Conservation (phyloP, 768 basidiomycete species). For the Rhodocollybia butyracea region DNA sequence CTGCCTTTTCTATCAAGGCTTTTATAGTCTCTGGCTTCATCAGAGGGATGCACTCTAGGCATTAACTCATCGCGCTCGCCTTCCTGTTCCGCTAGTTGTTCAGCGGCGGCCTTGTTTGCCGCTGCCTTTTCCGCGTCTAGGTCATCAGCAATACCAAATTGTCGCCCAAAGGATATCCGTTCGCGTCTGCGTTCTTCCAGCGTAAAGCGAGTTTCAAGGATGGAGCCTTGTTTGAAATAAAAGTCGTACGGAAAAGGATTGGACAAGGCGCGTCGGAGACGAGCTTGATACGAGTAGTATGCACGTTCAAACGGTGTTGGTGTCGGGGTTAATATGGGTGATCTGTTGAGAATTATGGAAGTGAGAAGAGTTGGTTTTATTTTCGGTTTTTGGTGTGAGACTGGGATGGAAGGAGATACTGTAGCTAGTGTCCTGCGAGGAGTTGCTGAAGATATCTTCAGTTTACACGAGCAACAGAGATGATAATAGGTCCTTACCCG, state of each 20-base stretch:
- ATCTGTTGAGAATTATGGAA: constrained; percentile 73
- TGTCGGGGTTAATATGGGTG: constrained; percentile 70
- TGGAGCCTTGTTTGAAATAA: constrained; percentile 91
- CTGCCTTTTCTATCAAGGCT: constrained; percentile 81
- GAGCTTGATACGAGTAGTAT: constrained; percentile 80
- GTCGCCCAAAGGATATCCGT: constrained; percentile 66
- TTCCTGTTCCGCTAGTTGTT: constrained; percentile 53
- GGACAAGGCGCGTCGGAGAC: constrained; percentile 80
- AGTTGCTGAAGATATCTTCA: constrained; percentile 4
- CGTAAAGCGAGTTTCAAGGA: constrained; percentile 78
- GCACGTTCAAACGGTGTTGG: constrained; percentile 74
- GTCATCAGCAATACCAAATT: constrained; percentile 47
- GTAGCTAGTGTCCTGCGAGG: constrained; percentile 43
- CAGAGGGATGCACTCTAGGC: constrained; percentile 60
- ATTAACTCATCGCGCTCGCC: constrained; percentile 62
- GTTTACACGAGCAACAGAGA: neutral
- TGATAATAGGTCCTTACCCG: constrained; percentile 18
- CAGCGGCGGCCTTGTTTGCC: constrained; percentile 56
- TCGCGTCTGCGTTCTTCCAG: constrained; percentile 75
- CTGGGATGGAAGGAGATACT: constrained; percentile 19
- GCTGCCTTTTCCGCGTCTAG: constrained; percentile 41
- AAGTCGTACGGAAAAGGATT: constrained; percentile 88
- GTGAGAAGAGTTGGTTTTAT: constrained; percentile 44
- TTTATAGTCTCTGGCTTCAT: constrained; percentile 56
- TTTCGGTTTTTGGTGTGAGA: constrained; percentile 23